Evolutionary conservation across 345 rosid species (phyloP).

Genomic region (Eucalyptus regnans): DNA sequence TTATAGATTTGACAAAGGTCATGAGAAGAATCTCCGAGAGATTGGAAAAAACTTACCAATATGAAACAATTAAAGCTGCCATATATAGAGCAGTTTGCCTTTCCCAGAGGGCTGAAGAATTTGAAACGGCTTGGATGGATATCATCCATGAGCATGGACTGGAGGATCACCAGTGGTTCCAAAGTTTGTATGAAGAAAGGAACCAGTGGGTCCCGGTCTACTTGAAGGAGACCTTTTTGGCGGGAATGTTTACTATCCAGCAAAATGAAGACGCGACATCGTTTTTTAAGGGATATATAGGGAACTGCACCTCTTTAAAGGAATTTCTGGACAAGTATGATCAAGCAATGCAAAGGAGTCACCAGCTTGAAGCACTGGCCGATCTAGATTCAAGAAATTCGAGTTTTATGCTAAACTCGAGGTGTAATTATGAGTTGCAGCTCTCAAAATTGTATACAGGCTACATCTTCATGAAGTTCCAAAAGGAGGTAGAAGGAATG

Average conservation of each 20-base stretch:
- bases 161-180: constrained; percentile 42
- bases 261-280: constrained; percentile 29
- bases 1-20: constrained; percentile 37
- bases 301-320: constrained; percentile 46
- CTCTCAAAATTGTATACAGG: constrained; percentile 61
- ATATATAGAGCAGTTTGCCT: constrained; percentile 41
- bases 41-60: constrained; percentile 27
- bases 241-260: constrained; percentile 35
- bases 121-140: constrained; percentile 67
- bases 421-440: constrained; percentile 63
- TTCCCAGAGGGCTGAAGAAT: constrained; percentile 52
- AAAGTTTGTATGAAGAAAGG: constrained; percentile 43
- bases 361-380: constrained; percentile 38
- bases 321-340: constrained; percentile 60
- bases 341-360: constrained; percentile 41
- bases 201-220: constrained; percentile 74
- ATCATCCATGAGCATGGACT: constrained; percentile 45
- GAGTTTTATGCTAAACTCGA: constrained; percentile 32
- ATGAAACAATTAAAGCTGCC: constrained; percentile 26
- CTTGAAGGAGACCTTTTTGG: constrained; percentile 59
- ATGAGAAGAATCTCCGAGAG: constrained; percentile 38
- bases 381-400: constrained; percentile 46
- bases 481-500: constrained; percentile 62
- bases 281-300: constrained; percentile 51
- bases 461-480: constrained; percentile 58